Percentiles rank a stretch among this genome's conserved stretches.
Conservation (phyloP, 2,329 filamentous ascomycete species). For the Hirsutella minnesotensis region DNA sequence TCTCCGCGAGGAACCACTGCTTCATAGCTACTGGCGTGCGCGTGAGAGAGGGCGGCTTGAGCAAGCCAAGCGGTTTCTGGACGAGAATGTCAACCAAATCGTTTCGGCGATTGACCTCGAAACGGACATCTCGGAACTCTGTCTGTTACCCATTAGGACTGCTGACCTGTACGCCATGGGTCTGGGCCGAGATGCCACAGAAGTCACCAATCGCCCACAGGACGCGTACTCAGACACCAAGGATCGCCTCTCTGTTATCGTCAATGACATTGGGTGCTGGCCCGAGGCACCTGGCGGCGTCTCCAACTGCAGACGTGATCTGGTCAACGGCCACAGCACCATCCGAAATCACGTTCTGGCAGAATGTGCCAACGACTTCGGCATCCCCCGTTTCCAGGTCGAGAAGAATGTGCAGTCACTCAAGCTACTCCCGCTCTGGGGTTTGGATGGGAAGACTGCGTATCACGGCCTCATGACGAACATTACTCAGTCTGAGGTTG, state of each 20-base stretch:
- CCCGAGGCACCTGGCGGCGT: slow-evolving; percentile 41
- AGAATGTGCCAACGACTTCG: slow-evolving; percentile 43
- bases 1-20: slow-evolving; percentile 30
- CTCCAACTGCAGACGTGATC: slow-evolving; percentile 40
- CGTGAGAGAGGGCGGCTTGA: slow-evolving; percentile 29
- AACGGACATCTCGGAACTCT: slow-evolving; percentile 24
- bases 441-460: slow-evolving; percentile 37
- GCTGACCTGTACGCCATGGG: slow-evolving; percentile 30
- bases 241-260: slow-evolving; percentile 36
- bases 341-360: slow-evolving; percentile 43
- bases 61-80: slow-evolving; percentile 29
- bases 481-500: slow-evolving; percentile 36
- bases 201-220: slow-evolving; percentile 24
- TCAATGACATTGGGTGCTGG: slow-evolving; percentile 40
- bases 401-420: slow-evolving; percentile 42
- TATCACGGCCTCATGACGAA: slow-evolving; percentile 43
- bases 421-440: slow-evolving; percentile 42
- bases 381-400: slow-evolving; percentile 41
- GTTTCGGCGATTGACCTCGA: slow-evolving; percentile 24
- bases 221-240: slow-evolving; percentile 33
- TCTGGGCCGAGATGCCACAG: slow-evolving; percentile 26
- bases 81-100: slow-evolving; percentile 21
- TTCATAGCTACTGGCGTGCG: slow-evolving; percentile 31
- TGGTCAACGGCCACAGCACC: slow-evolving; percentile 39
- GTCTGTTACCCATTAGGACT: slow-evolving; percentile 24